phyloP scores from a whole-genome alignment of 306 rosid species.

The Dicorynia guianensis region DNA sequence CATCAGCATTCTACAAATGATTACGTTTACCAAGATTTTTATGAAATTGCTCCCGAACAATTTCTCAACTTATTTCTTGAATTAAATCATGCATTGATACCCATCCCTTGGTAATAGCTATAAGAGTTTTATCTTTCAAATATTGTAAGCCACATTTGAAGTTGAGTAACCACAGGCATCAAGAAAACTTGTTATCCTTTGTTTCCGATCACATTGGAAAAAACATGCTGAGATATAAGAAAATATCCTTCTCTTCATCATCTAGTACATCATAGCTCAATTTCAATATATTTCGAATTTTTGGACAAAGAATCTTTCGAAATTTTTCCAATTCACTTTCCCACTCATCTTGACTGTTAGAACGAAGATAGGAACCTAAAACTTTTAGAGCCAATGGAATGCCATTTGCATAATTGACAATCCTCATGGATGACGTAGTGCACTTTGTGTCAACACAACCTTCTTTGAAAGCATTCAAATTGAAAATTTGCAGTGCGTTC shows the following conservation, averaged over 20 bases:
- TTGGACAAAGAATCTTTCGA: not conserved
- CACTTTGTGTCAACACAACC: not conserved
- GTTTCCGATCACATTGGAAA: not conserved
- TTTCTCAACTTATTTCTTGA: slow-evolving; percentile 7
- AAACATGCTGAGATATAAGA: not conserved
- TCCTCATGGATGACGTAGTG: not conserved
- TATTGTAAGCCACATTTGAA: not conserved
- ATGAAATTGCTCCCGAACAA: not conserved
- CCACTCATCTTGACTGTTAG: not conserved
- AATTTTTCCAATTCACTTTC: not conserved
- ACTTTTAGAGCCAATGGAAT: slow-evolving; percentile 3
- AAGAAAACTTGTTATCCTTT: not conserved
- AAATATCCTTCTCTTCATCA: not conserved
- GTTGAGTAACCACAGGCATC: slow-evolving; percentile 1
- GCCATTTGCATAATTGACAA: not conserved
- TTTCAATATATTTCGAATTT: not conserved
- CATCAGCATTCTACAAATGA: not conserved
- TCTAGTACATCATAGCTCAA: not conserved
- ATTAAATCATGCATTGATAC: slow-evolving; percentile 21
- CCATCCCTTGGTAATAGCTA: not conserved
- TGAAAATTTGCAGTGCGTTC: not conserved
- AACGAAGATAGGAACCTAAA: not conserved
- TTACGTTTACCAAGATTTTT: not conserved
- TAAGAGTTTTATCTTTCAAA: not conserved
- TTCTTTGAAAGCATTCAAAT: not conserved